Conservation (phyloP, 1,139 yeast genomes). For the Suhomyces chickasaworum region DNA sequence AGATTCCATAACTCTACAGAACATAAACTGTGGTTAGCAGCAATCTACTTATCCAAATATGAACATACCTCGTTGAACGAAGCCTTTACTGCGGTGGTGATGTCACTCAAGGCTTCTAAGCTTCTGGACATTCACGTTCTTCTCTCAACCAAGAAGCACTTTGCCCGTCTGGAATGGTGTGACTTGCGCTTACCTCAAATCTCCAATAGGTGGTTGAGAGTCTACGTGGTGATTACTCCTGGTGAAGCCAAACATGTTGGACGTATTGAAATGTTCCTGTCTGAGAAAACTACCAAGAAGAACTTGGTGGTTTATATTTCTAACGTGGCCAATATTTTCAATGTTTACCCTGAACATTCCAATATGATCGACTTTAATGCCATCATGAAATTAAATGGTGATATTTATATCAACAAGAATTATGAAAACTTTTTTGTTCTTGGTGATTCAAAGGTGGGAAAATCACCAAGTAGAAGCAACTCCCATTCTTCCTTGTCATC, state of each 20-base stretch:
- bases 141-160: conserved; percentile 48
- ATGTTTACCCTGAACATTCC: conserved; percentile 58
- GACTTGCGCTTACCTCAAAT: conserved; percentile 57
- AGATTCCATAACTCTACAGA: conserved; percentile 37
- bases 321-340: conserved; percentile 43
- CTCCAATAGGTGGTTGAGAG: conserved; percentile 56
- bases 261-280: conserved; percentile 51
- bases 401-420: conserved; percentile 47
- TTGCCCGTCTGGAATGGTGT: conserved; percentile 56
- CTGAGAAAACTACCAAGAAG: conserved; percentile 45
- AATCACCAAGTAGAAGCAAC: conserved; percentile 15
- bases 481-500: conserved; percentile 15
- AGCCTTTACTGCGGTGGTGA: conserved; percentile 57
- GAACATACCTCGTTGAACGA: conserved; percentile 56
- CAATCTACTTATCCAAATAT: conserved; percentile 49
- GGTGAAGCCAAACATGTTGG: conserved; percentile 43
- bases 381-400: conserved; percentile 53
- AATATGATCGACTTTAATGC: conserved; percentile 56
- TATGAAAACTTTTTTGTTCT: conserved; percentile 32
- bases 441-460: conserved; percentile 2
- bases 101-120: conserved; percentile 55
- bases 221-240: conserved; percentile 49
- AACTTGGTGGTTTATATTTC: conserved; percentile 49
- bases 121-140: conserved; percentile 57
- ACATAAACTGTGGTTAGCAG: conserved; percentile 46